A percentile compares a stretch with the other conserved stretches of the same genome.
Conservation (phyloP, 306 rosid genomes). For the Dryas alaskensis region DNA sequence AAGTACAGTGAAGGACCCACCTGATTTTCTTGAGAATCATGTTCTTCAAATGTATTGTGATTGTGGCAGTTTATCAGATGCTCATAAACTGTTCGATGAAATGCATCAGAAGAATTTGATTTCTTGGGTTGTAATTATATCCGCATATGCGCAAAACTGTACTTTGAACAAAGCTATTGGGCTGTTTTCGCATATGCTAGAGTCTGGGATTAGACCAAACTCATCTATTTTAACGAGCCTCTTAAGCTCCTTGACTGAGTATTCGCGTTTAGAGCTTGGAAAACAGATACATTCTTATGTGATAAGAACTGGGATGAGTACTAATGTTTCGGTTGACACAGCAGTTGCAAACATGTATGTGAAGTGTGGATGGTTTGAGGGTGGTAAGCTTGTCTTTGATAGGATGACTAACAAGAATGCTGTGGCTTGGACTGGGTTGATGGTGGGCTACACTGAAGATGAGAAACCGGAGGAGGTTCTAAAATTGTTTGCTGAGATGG, state of each 20-base stretch:
- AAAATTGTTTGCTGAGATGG: slow-evolving; percentile 45
- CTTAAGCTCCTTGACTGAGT: slow-evolving; percentile 34
- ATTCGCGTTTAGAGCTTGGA: slow-evolving; percentile 38
- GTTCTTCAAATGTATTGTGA: slow-evolving; percentile 55
- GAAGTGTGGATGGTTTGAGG: slow-evolving; percentile 57
- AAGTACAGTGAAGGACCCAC: slow-evolving; percentile 25
- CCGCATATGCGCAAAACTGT: slow-evolving; percentile 48
- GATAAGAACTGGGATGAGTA: slow-evolving; percentile 39
- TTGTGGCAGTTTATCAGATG: slow-evolving; percentile 43
- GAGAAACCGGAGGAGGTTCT: slow-evolving; percentile 35
- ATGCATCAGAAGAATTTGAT: slow-evolving; percentile 40
- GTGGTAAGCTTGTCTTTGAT: slow-evolving; percentile 44
- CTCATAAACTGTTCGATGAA: slow-evolving; percentile 44
- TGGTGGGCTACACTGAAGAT: slow-evolving; percentile 55
- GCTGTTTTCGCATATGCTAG: slow-evolving; percentile 40
- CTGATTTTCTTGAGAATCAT: slow-evolving; percentile 38
- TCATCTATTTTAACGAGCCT: slow-evolving; percentile 43
- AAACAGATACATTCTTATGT: slow-evolving; percentile 49
- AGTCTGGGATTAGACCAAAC: slow-evolving; percentile 36
- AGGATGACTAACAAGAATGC: slow-evolving; percentile 43
- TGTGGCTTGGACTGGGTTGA: slow-evolving; percentile 60
- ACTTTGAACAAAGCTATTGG: slow-evolving; percentile 32
- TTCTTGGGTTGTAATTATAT: slow-evolving; percentile 45
- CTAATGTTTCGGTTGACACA: slow-evolving; percentile 33
- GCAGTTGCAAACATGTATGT: slow-evolving; percentile 51